A percentile compares a stretch with the other conserved stretches of the same genome.
phyloP scores from a whole-genome alignment of 805 yeast genomes.

The Metschnikowia cubensis region DNA sequence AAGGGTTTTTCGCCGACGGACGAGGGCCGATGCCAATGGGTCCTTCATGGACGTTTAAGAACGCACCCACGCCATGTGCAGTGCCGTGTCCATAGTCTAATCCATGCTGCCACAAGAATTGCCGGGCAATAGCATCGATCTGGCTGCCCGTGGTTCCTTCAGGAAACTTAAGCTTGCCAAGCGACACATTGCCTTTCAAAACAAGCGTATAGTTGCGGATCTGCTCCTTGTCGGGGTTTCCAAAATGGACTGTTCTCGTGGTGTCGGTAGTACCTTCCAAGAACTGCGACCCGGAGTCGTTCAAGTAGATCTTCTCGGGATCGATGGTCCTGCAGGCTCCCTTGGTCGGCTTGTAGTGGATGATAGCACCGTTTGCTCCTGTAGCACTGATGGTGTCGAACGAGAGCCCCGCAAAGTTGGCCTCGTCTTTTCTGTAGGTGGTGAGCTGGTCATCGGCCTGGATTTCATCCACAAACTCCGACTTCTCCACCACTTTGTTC shows the following conservation, averaged over 20 bases:
- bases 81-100: conserved; percentile 63
- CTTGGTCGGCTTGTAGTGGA: conserved; percentile 63
- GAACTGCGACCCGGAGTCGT: conserved; percentile 60
- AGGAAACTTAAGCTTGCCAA: conserved; percentile 50
- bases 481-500: conserved; percentile 41
- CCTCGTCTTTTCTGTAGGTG: conserved; percentile 36
- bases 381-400: conserved; percentile 73
- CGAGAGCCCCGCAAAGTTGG: conserved; percentile 57
- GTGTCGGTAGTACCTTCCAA: conserved; percentile 64
- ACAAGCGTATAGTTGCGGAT: conserved; percentile 52
- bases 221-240: conserved; percentile 44
- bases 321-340: conserved; percentile 44
- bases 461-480: conserved; percentile 50
- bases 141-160: conserved; percentile 51
- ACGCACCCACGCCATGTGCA: conserved; percentile 63
- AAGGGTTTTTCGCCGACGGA: conserved; percentile 42
- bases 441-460: conserved; percentile 51
- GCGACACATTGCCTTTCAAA: conserved; percentile 52
- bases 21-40: conserved; percentile 61
- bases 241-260: conserved; percentile 57
- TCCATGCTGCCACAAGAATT: conserved; percentile 52
- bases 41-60: conserved; percentile 58
- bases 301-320: conserved; percentile 49
- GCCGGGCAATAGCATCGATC: conserved; percentile 57
- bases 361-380: conserved; percentile 73